Evolutionary conservation across 2,329 filamentous ascomycete genomes (phyloP), one percentile per base, ranked within the genome.

Genomic region (Dryadomyces quercus-mongolicae): DNA sequence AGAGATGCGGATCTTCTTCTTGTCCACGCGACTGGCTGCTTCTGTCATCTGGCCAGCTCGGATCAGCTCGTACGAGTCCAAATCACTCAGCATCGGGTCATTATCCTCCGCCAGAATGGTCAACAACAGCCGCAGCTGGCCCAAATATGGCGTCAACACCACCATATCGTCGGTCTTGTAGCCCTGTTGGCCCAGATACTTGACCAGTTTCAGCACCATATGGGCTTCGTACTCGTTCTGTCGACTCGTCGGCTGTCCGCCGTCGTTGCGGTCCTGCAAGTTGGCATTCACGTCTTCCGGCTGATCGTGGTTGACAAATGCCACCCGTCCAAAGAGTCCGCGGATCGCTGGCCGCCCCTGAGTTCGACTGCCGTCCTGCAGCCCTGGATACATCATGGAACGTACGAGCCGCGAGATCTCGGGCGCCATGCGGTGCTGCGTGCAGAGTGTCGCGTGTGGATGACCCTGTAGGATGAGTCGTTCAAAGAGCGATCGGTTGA

Each of bases 81-180:
- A 65, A 51, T 90, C 85, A 59, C 82, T 87, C 1, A 91, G 67
- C 0, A 82, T 66, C 0, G 82, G 81, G 57, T 89, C 44, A 2
- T 79, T 80, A 0, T 82, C 74, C 10, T 72, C 65, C 5, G 68
- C 67, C 5, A 89, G 67, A 0, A 66, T 70, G 0, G 81, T 71
- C 18, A 69, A 65, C 1, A 90, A 68, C 0, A 84, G 68, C 2
- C 68, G 74, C 0, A 90, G 65, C 59, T 89, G 85, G 0, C 84
- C 85, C 0, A 89, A 70, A 59, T 91, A 90, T 0, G 86, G 86
- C 0, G 84, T 87, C 1, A 90, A 64, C 0, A 91, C 70, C 0
- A 88, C 85, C 12, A 89, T 70, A 2, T 85, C 68, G 3, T 80
- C 71, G 0, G 81, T 81, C 4, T 74, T 73, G 60, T 89, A 90